A percentile compares a stretch with the other conserved stretches of the same genome.
phyloP scores from a whole-genome alignment of 2,329 filamentous ascomycete species.

The Cladophialophora psammophila region DNA sequence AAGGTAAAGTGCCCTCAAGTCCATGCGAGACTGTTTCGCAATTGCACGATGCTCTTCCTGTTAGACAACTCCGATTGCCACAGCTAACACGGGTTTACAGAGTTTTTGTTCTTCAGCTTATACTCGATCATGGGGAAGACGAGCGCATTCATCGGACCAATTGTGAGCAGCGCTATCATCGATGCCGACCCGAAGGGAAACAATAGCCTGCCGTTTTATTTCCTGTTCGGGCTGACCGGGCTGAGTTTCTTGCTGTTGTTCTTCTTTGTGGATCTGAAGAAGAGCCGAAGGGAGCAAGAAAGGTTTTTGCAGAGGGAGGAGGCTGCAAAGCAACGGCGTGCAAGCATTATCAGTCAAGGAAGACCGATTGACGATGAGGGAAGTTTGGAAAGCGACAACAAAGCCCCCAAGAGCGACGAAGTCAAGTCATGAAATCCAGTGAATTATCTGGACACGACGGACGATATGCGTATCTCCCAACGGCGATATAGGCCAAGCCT shows the following conservation, averaged over 20 bases:
- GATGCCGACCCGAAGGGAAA: constrained; percentile 64
- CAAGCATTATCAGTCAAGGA: constrained; percentile 34
- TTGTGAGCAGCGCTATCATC: constrained; percentile 74
- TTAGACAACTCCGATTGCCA: not conserved
- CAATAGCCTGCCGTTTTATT: constrained; percentile 70
- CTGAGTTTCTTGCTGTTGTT: constrained; percentile 62
- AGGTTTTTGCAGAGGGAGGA: constrained; percentile 57
- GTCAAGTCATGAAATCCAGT: constrained; percentile 15
- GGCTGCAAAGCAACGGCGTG: constrained; percentile 37
- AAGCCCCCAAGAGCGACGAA: constrained; percentile 11
- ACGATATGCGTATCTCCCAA: not conserved
- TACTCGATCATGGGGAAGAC: constrained; percentile 73
- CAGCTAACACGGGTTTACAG: not conserved
- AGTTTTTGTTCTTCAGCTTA: constrained; percentile 72
- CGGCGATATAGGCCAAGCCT: not conserved
- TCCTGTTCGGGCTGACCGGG: constrained; percentile 66
- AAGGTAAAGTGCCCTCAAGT: constrained; percentile 54
- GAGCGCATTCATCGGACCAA: constrained; percentile 70
- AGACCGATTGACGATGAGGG: constrained; percentile 12
- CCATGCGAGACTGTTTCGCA: not conserved
- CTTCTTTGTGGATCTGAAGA: constrained; percentile 66
- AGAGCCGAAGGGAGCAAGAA: constrained; percentile 67
- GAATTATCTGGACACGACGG: not conserved
- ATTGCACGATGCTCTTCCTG: not conserved
- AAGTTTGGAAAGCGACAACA: constrained; percentile 3